A percentile compares a stretch with the other conserved stretches of the same genome.
phyloP scores from a whole-genome alignment of 148 eudicot species.

The Rhododendron griersonianum region DNA sequence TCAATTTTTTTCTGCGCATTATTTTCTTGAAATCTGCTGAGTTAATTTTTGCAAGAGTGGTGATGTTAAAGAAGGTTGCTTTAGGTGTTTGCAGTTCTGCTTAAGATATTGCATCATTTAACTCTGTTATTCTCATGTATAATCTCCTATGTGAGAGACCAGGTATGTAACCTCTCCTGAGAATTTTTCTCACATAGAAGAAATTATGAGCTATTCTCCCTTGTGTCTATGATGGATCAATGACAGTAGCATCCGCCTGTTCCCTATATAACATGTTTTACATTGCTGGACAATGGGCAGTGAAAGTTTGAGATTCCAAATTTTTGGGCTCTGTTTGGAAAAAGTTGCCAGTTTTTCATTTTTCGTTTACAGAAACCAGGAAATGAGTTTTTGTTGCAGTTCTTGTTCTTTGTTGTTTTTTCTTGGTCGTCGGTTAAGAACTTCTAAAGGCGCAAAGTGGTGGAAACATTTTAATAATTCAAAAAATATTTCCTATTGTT shows the following conservation, averaged over 20 bases:
- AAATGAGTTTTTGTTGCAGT: not conserved
- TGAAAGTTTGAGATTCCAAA: not conserved
- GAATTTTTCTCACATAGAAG: not conserved
- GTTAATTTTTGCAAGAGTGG: not conserved
- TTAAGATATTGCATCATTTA: not conserved
- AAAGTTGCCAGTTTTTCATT: not conserved
- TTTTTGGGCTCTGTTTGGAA: not conserved
- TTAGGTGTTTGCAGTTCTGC: not conserved
- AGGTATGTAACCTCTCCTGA: not conserved
- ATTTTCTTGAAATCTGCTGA: not conserved
- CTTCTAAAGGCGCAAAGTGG: not conserved
- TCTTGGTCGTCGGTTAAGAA: not conserved
- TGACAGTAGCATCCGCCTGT: not conserved
- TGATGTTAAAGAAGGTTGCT: not conserved
- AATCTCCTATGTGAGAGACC: not conserved
- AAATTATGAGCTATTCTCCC: not conserved
- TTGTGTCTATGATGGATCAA: not conserved
- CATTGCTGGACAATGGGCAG: not conserved
- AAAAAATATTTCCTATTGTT: not conserved
- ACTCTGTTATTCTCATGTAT: not conserved
- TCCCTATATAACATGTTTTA: not conserved
- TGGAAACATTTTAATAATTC: not conserved
- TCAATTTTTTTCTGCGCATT: not conserved
- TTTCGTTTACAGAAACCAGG: not conserved
- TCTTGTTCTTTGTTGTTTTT: no score